Evolutionary conservation across 192 early-diverging fungal genomes (phyloP).

Genomic region (Chytriomyces hyalinus): DNA sequence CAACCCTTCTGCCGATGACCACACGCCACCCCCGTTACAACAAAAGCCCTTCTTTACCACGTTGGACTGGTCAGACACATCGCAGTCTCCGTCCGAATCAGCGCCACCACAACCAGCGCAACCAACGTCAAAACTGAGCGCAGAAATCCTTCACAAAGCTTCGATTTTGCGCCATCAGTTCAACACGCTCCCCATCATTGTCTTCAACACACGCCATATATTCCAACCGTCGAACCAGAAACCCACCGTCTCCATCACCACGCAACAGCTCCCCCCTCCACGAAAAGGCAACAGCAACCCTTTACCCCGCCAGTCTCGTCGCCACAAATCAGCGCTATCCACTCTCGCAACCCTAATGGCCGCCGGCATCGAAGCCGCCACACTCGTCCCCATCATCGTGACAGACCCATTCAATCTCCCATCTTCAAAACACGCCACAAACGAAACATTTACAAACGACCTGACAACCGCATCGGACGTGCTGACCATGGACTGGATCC

Average conservation of each 20-base stretch:
- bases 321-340: neutral
- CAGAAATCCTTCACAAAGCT: neutral
- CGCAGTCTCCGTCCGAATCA: too few species aligned
- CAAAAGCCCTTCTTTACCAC: too few species aligned
- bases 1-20: too few species aligned
- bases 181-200: neutral
- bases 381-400: neutral
- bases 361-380: neutral
- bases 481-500: neutral
- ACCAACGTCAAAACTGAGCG: neutral
- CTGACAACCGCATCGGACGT: neutral
- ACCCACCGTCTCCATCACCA: too few species aligned
- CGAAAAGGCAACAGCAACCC: neutral
- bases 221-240: neutral
- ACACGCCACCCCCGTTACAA: too few species aligned
- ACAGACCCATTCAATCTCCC: neutral
- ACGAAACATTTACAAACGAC: neutral
- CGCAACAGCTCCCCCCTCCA: too few species aligned
- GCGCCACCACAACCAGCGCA: too few species aligned
- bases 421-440: neutral
- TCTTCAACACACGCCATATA: neutral
- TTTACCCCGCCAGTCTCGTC: neutral
- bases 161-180: neutral
- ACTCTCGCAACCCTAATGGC: neutral
- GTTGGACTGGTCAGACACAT: too few species aligned